Base-by-base conservation (phyloP, 1,284 basidiomycete species). In the Fistulinella cinereoalba region DNA sequence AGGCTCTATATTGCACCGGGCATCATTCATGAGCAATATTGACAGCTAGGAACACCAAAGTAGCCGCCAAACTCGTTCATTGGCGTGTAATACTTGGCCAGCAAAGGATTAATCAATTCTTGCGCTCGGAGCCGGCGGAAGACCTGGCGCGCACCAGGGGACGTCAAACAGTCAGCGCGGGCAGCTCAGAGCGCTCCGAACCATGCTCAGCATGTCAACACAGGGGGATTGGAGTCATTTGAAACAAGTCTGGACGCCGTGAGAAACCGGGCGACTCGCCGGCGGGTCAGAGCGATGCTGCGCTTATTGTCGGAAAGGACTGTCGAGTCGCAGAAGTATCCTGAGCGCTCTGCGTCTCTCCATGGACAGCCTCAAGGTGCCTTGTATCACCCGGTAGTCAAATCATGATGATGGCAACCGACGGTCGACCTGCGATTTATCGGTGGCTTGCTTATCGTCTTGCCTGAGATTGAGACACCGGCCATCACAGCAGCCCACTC, bases 81-180 rank as follows among this genome's bases (percentile, higher is more conserved):
- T n/a, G n/a, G n/a, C n/a, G n/a, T n/a, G n/a, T n/a, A n/a, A 4
- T 16, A 28, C 12, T 12, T 18, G 24, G 11, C 47, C 37, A 27
- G 37, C 38, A 48, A 42, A 2, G 36, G 41, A 27, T 37, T 54
- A 22, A 49, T 53, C 27, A n/a, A n/a, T n/a, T n/a, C n/a, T 39
- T 18, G 25, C 21, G 48, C 25, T 12, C 22, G 29, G 33, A 19
- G 31, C 25, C 39, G 19, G 13, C 21, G 23, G 27, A 12, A 7
- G 25, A 29, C 23, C 15, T 32, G 18, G 29, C 27, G 23, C 28
- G 25, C n/a, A n/a, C n/a, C n/a, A n/a, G 34, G 21, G 28, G 27
- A 38, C 32, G 24, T 29, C 41, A 6, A 16, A n/a, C 19, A 13
- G 29, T 29, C 50, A 39, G 16, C 29, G 13, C 29, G n/a, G 13